phyloP scores from a whole-genome alignment of 768 basidiomycete species.

The button mushroom (Agaricus bisporus) region DNA sequence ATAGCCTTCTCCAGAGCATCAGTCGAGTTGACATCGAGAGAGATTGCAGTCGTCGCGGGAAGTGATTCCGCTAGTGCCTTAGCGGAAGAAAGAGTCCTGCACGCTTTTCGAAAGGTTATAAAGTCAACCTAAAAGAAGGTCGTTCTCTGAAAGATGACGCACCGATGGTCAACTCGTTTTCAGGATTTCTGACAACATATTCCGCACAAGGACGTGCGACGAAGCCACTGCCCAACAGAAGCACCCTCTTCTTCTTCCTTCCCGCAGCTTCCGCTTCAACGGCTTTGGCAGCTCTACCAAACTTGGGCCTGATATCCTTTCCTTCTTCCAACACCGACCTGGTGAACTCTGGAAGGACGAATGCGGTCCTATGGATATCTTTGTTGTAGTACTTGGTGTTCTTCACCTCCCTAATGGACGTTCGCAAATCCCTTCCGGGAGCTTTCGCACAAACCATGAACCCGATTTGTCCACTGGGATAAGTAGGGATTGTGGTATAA shows the following conservation, averaged over 20 bases:
- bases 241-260: conserved; percentile 57
- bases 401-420: conserved; percentile 65
- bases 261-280: conserved; percentile 19
- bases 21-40: conserved; percentile 74
- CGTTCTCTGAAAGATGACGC: conserved; percentile 16
- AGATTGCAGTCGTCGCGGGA: conserved; percentile 63
- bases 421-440: conserved; percentile 58
- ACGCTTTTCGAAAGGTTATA: conserved; percentile 43
- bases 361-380: conserved; percentile 74
- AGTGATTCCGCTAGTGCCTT: conserved; percentile 63
- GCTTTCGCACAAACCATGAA: conserved; percentile 88
- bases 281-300: conserved; percentile 56
- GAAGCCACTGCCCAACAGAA: conserved; percentile 91
- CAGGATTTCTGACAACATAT: conserved; percentile 77
- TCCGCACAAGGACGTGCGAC: conserved; percentile 97
- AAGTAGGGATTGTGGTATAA: conserved; percentile 94
- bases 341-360: conserved; percentile 91
- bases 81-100: conserved; percentile 79
- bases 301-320: conserved; percentile 63
- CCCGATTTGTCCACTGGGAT: conserved; percentile 97
- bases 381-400: conserved; percentile 82
- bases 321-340: conserved; percentile 68
- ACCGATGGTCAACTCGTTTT: conserved; percentile 85
- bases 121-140: not conserved
- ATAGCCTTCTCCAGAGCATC: conserved; percentile 74